These are phyloP conservation scores for Cryphonectria parasitica DNA, from an alignment of 2,329 filamentous ascomycete genomes.

Conservation along the genomic window DNA sequence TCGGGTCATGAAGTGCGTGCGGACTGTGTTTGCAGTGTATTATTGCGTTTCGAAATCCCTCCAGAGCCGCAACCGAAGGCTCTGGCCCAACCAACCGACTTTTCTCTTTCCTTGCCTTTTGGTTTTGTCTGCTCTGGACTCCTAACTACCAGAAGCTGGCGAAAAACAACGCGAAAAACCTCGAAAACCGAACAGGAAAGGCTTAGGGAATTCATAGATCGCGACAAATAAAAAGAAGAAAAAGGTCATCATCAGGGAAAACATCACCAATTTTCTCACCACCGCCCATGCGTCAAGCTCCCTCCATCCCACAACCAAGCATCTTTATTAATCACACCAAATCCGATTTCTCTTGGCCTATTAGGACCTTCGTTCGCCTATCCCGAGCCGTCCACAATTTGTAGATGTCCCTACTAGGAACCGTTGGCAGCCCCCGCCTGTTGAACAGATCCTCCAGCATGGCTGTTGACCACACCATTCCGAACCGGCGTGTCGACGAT, in stretches of 20 bases:
- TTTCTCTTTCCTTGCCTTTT: neutral
- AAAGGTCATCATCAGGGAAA: neutral
- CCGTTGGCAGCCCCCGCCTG: neutral
- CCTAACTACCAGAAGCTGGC: neutral
- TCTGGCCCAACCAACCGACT: neutral
- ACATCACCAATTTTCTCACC: neutral
- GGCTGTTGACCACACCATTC: slow-evolving; percentile 6
- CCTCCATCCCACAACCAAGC: neutral
- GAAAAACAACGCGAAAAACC: neutral
- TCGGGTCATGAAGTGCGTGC: neutral
- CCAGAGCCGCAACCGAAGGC: neutral
- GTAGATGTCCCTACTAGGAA: neutral
- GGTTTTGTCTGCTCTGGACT: slow-evolving; percentile 10
- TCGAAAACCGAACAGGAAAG: neutral
- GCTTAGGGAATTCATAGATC: neutral
- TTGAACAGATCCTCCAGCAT: neutral
- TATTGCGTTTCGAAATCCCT: neutral
- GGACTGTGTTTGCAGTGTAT: neutral
- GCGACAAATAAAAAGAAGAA: neutral
- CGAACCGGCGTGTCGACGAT: slow-evolving; percentile 40
- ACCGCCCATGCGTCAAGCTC: neutral
- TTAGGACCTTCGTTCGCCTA: neutral
- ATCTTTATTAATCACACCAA: neutral
- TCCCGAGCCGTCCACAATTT: neutral
- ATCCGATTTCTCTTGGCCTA: neutral